Percentiles rank a stretch among this genome's conserved stretches.
phyloP scores from a whole-genome alignment of 306 rosid genomes.

The Erythrophleum fordii region DNA sequence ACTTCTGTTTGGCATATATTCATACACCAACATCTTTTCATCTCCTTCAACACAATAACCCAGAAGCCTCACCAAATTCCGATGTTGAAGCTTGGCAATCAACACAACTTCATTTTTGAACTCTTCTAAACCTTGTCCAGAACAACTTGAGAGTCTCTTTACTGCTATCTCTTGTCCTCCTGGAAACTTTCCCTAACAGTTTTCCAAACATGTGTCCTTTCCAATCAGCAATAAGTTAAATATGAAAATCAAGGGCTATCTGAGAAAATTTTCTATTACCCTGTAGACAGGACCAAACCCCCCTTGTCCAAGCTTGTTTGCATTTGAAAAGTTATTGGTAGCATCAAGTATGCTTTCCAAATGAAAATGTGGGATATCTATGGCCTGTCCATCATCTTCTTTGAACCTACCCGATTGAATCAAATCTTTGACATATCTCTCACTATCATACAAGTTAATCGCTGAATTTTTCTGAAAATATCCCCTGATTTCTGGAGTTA shows the following conservation, averaged over 20 bases:
- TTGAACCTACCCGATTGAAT: constrained; percentile 61
- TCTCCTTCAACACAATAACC: constrained; percentile 84
- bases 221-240: constrained; percentile 23
- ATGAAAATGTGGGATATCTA: constrained; percentile 71
- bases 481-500: constrained; percentile 59
- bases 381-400: constrained; percentile 61
- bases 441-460: constrained; percentile 53
- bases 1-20: constrained; percentile 81
- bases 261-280: constrained; percentile 41
- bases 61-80: constrained; percentile 77
- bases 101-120: constrained; percentile 79
- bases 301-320: constrained; percentile 82
- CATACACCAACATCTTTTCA: constrained; percentile 77
- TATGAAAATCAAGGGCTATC: neutral
- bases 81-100: constrained; percentile 83
- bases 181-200: constrained; percentile 60
- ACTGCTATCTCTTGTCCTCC: constrained; percentile 76
- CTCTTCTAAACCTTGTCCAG: constrained; percentile 82
- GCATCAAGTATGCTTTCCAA: constrained; percentile 65
- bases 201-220: neutral
- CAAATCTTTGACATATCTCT: constrained; percentile 56
- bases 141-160: constrained; percentile 80
- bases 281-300: constrained; percentile 83
- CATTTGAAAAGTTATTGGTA: constrained; percentile 58
- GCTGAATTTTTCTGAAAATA: constrained; percentile 51